Base-by-base conservation (phyloP, 352 stramenopile species). In the Thraustochytrium sp. region DNA sequence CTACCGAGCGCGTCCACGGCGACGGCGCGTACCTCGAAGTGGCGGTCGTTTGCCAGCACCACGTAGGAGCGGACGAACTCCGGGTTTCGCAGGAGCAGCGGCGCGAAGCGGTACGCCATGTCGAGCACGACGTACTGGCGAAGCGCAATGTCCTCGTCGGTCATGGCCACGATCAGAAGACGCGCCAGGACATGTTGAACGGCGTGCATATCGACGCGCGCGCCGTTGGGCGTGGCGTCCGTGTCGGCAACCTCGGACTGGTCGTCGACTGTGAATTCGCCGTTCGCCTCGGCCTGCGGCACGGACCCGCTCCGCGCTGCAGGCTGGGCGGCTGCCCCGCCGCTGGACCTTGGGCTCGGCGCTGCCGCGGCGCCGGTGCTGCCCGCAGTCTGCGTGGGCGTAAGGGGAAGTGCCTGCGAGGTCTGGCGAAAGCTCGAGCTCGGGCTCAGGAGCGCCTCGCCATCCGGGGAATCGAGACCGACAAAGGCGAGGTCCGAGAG, bases 1-100 rank as follows among this genome's bases (percentile, higher is more conserved):
- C 40, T 72, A 16, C 68, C 68, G 18, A 80, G 48, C 13, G 68
- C 68, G 13, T 80, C 68, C 26, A 80, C 68, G 29, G 68, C 68
- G 9, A 80, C 40, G 34, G 68, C 68, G n/a, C 68, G 68, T 5
- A 80, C 46, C 13, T 80, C 31, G 63, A 80, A 80, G 51, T 64
- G 76, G 11, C 40, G 68, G 31, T 80, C 68, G 26, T 80, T 80
- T n/a, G 68, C 34, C 23, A 80, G 42, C 5, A 64, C 53, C 5
- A 80, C 13, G 23, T 75, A 65, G n/a, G 68, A 80, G n/a, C 68
- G 48, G 21, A 80, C 37, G 18, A 42, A 4, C 4, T 80, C 68
- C 23, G 48, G 48, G 40, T 72, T 64, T 13, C 38, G 34, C 68
- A 80, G 34, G 18, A 80, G 53, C 18, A 63, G 18, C 26, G 68